Percentiles rank a stretch among this genome's conserved stretches.
Evolutionary conservation across 179 eudicot genomes (phyloP).

Genomic region (Spergularia azorica): DNA sequence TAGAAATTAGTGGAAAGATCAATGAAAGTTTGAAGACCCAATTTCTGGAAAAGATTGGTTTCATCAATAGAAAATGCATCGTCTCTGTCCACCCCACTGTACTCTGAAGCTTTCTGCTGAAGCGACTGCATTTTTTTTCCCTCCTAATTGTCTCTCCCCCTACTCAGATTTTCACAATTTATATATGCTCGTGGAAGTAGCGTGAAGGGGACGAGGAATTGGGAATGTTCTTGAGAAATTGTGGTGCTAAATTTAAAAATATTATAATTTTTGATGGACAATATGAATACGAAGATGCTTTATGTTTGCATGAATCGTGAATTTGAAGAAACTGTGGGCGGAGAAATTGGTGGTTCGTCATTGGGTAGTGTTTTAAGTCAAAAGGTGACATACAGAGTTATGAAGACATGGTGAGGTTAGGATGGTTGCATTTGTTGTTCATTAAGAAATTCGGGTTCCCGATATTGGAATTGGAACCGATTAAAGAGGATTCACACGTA

Average conservation of each 20-base stretch:
- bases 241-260: no score
- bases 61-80: constrained; percentile 88
- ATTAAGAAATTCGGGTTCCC: no score
- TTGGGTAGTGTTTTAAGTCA: no score
- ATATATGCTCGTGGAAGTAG: constrained; percentile 2
- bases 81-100: constrained; percentile 64
- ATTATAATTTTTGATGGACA: neutral
- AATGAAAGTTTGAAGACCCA: constrained; percentile 80
- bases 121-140: constrained; percentile 60
- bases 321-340: neutral
- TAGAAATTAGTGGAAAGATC: constrained; percentile 87
- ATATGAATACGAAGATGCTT: constrained; percentile 14
- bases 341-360: no score
- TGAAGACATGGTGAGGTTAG: constrained; percentile 22
- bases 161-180: neutral
- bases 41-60: constrained; percentile 71
- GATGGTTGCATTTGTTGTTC: neutral
- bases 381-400: no score
- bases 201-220: neutral
- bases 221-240: neutral
- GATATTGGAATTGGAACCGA: no score
- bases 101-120: constrained; percentile 81
- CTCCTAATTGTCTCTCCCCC: no score
- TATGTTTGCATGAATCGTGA: constrained; percentile 8
- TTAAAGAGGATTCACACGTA: no score